A percentile compares a stretch with the other conserved stretches of the same genome.
Conservation (phyloP, 257 asterid species). For the Gardenia jasminoides region DNA sequence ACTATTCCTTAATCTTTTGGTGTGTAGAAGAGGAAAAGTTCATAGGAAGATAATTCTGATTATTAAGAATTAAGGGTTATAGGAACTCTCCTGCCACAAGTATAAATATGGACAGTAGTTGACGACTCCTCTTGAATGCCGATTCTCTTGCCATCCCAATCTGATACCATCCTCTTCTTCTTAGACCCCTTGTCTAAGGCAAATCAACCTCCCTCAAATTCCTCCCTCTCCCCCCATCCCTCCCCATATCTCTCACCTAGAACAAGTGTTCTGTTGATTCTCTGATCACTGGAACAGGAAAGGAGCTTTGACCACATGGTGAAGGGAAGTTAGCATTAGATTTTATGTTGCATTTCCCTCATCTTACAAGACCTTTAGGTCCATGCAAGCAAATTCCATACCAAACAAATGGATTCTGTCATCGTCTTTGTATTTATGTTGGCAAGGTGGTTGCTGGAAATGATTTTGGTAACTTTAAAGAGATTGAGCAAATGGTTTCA, state of each 20-base stretch:
- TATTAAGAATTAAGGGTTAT: not conserved
- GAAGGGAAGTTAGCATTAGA: not conserved
- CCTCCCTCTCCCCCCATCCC: too few species aligned
- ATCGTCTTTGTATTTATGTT: not conserved
- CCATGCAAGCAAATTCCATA: not conserved
- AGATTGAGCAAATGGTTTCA: not conserved
- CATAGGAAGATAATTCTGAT: not conserved
- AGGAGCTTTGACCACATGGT: not conserved
- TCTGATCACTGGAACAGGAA: not conserved
- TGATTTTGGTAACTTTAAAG: too few species aligned
- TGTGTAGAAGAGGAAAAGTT: not conserved
- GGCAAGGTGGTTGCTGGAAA: not conserved
- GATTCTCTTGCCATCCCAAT: not conserved
- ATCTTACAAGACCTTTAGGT: not conserved
- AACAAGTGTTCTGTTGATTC: not conserved
- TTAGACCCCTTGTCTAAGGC: not conserved
- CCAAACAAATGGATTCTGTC: not conserved
- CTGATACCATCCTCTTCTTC: not conserved
- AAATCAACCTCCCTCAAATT: not conserved
- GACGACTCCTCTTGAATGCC: not conserved
- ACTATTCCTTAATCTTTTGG: not conserved
- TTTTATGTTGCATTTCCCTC: not conserved
- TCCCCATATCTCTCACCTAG: too few species aligned
- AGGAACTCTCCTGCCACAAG: not conserved
- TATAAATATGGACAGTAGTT: not conserved